These are phyloP conservation scores for Fusarium gaditjirri DNA, from an alignment of 2,329 filamentous ascomycete species.

Conservation along the genomic window DNA sequence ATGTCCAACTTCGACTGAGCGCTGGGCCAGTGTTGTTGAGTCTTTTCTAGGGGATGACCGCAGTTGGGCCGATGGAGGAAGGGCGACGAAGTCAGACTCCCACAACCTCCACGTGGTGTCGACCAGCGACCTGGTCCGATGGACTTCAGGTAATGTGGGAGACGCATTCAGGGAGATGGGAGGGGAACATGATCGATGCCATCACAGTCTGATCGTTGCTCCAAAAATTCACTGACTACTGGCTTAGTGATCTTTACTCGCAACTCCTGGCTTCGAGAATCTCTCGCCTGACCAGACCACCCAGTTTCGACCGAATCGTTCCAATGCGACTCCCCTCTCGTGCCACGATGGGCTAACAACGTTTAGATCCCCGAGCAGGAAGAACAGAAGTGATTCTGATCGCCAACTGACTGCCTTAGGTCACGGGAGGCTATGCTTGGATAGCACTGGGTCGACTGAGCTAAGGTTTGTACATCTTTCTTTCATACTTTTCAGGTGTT, in stretches of 20 bases:
- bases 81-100: not conserved
- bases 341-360: not conserved
- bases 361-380: accelerated
- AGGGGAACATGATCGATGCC: accelerated
- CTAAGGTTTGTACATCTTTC: not conserved
- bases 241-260: not conserved
- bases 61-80: not conserved
- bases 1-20: not conserved
- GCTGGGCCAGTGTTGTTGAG: not conserved
- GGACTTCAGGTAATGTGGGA: not conserved
- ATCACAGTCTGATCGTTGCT: not conserved
- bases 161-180: not conserved
- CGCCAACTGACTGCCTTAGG: not conserved
- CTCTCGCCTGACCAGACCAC: not conserved
- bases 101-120: not conserved
- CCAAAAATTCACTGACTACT: not conserved
- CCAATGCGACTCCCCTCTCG: not conserved
- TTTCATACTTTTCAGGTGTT: not conserved
- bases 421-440: not conserved
- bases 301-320: not conserved
- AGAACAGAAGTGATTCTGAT: not conserved
- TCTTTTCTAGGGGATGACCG: not conserved
- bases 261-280: not conserved
- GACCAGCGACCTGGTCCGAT: not conserved
- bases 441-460: too few relatives aligned